Evolutionary conservation across 202 grass and related monocot species (phyloP), one percentile per base, ranked within the genome.

Genomic region (Cymbopogon flexuosus): DNA sequence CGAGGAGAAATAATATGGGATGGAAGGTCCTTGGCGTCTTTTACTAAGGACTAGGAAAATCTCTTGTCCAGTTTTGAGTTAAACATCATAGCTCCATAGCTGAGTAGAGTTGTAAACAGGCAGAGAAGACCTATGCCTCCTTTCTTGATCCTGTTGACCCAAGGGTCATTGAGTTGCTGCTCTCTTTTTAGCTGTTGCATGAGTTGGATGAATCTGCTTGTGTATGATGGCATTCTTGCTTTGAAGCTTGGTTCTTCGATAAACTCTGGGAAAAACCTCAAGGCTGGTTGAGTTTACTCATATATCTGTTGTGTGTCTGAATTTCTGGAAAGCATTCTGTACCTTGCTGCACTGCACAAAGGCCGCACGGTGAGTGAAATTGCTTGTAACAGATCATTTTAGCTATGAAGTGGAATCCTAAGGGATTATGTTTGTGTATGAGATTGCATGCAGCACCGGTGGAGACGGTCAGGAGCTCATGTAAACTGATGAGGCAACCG

Each of bases 11-110:
- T 62, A 88, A 71, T 59, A 62, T 63, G 41, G 81, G 58, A 59
- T 85, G 77, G 62, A 87, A 88, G 46, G 77, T 88, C 77, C 76
- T 82, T 70, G 71, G 81, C 23, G 84, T 91, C 79, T 91, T 87
- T 76, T 91, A 87, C 58, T 81, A 27, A 27, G 75, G 72, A 19
- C 18, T 54, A 54, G 51, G 18, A 16, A 22, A 31, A 49, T 71
- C 62, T 27, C 12, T 36, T 46, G 11, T 37, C n/a, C 77, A 68
- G 30, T 27, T 77, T 63, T 62, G n/a, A 33, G 16, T 12, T 45
- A 14, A 58, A 51, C 27, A 43, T 16, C 23, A 5, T 41, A 58
- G 21, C 19, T 29, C 3, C 27, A 16, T 77, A 77, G 37, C 39
- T 45, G 22, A 30, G 7, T 72, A 35, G 74, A 63, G 30, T 5